Evolutionary conservation across 176 grass and related monocot genomes (phyloP).

Genomic region (Musa itinerans): DNA sequence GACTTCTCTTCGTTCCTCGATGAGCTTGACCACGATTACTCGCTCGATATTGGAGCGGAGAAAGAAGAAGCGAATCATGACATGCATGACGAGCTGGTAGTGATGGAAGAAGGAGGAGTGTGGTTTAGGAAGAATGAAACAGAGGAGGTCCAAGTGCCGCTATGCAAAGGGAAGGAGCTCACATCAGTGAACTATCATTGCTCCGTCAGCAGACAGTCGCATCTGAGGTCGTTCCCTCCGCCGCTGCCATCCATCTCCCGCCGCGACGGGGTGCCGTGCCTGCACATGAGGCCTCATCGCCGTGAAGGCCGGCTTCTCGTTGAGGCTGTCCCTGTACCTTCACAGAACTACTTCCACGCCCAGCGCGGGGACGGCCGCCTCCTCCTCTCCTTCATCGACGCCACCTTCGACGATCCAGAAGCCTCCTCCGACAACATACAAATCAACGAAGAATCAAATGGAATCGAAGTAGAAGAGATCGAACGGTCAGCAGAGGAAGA

Average conservation of each 20-base stretch:
- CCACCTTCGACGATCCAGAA: not conserved
- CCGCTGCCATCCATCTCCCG: constrained; percentile 75
- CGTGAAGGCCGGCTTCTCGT: constrained; percentile 63
- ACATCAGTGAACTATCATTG: constrained; percentile 76
- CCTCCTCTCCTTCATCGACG: constrained; percentile 73
- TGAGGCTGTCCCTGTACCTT: constrained; percentile 57
- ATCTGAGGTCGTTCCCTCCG: constrained; percentile 41
- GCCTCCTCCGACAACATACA: not conserved
- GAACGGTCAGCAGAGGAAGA: constrained; percentile 18
- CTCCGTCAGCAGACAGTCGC: constrained; percentile 25
- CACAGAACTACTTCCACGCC: constrained; percentile 75
- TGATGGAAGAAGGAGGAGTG: constrained; percentile 11
- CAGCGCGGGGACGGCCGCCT: constrained; percentile 54
- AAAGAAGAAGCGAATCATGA: not conserved
- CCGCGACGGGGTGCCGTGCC: constrained; percentile 50
- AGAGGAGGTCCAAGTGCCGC: not conserved
- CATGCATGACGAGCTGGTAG: not conserved
- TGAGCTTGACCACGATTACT: constrained; percentile 13
- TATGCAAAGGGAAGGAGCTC: constrained; percentile 20
- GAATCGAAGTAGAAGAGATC: constrained; percentile 14
- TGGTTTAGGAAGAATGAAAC: not conserved
- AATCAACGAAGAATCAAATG: not conserved
- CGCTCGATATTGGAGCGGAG: not conserved
- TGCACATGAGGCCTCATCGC: constrained; percentile 67
- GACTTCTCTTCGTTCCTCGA: constrained; percentile 25